These are phyloP conservation scores for Punica granatum DNA, from an alignment of 345 rosid genomes.

Conservation along the genomic window DNA sequence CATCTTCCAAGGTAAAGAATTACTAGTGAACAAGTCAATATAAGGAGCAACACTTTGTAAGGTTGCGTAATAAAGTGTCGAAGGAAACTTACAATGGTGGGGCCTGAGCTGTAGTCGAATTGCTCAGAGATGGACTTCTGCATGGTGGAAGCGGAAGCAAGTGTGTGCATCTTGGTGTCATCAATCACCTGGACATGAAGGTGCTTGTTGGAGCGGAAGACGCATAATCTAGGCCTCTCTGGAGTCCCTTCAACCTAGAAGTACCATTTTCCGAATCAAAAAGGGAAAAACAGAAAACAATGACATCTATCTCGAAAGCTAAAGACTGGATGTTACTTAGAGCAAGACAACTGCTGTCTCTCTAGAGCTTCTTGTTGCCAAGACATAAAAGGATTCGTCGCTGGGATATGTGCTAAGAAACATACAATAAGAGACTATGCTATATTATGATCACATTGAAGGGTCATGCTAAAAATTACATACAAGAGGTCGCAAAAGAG, in stretches of 20 bases:
- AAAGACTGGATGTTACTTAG: background rate
- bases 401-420: background rate
- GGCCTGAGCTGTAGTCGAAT: slow-evolving; percentile 55
- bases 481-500: background rate
- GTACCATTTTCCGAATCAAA: background rate
- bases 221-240: slow-evolving; percentile 80
- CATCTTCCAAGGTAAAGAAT: background rate
- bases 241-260: slow-evolving; percentile 67
- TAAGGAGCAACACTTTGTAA: background rate
- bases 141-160: slow-evolving; percentile 82
- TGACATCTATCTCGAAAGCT: background rate
- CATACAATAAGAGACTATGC: background rate
- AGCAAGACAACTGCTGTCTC: background rate
- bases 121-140: slow-evolving; percentile 65
- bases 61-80: background rate
- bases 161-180: slow-evolving; percentile 96
- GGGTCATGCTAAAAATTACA: background rate
- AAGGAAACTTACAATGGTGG: slow-evolving; percentile 63
- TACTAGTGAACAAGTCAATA: background rate
- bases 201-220: slow-evolving; percentile 89
- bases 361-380: background rate
- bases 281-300: background rate
- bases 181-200: slow-evolving; percentile 90
- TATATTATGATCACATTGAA: background rate
- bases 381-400: background rate